Conservation (phyloP, 768 basidiomycete species). For the Psilocybe cubensis region DNA sequence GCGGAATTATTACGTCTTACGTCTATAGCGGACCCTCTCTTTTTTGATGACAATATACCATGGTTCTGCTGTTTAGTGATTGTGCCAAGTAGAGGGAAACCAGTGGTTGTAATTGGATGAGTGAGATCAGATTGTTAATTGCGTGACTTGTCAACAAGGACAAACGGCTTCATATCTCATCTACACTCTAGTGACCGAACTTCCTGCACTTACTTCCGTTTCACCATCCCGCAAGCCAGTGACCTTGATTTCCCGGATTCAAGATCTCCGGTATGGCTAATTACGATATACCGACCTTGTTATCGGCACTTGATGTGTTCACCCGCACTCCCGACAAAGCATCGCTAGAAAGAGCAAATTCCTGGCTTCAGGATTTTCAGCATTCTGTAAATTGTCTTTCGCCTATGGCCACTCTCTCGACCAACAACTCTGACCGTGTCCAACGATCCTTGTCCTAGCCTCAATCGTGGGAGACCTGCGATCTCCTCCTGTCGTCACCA, state of each 20-base stretch:
- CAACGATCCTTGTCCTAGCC: slow-evolving; percentile 74
- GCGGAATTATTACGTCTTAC: slow-evolving; percentile 43
- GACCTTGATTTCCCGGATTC: slow-evolving; percentile 15
- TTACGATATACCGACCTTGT: slow-evolving; percentile 60
- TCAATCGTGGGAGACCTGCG: slow-evolving; percentile 96
- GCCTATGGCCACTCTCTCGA: slow-evolving; percentile 65
- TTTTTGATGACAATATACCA: slow-evolving; percentile 52
- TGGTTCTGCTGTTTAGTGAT: slow-evolving; percentile 29
- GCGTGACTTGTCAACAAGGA: slow-evolving; percentile 36
- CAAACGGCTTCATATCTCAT: slow-evolving; percentile 30
- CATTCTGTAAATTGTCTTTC: slow-evolving; percentile 94
- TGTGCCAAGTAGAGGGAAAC: too few species aligned
- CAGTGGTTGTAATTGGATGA: neutral
- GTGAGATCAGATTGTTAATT: slow-evolving; percentile 6
- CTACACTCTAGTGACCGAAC: slow-evolving; percentile 9
- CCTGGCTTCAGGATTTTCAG: slow-evolving; percentile 98
- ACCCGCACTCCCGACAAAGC: slow-evolving; percentile 79
- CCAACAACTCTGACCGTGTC: slow-evolving; percentile 69
- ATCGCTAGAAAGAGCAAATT: slow-evolving; percentile 85
- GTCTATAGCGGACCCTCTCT: slow-evolving; percentile 31
- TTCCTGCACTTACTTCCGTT: slow-evolving; percentile 13
- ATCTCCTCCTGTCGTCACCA: slow-evolving; percentile 82
- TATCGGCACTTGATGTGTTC: slow-evolving; percentile 83
- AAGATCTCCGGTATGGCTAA: slow-evolving; percentile 51
- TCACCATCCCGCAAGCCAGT: neutral